These are phyloP conservation scores for Penicillium sp. DNA, from an alignment of 2,329 filamentous ascomycete genomes.

Conservation along the genomic window DNA sequence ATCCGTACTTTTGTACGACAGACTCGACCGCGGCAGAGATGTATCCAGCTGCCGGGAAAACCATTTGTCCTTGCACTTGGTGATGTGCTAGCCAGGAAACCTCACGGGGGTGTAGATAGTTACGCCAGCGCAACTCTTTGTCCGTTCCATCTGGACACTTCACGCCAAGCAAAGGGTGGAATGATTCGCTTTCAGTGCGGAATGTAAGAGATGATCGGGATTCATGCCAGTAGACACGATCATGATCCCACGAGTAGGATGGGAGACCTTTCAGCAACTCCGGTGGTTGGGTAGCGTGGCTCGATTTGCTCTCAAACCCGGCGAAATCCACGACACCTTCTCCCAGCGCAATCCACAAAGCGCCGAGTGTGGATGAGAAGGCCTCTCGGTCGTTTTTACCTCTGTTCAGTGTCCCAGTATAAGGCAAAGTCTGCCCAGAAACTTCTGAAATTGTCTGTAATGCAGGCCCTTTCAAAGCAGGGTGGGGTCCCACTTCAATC, in stretches of 20 bases:
- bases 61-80: conserved; percentile 31
- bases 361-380: conserved; percentile 18
- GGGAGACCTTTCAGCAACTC: conserved; percentile 19
- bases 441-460: conserved; percentile 28
- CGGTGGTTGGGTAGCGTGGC: background rate
- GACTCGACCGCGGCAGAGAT: conserved; percentile 31
- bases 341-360: conserved; percentile 18
- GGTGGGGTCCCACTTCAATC: conserved; percentile 39
- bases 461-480: conserved; percentile 33
- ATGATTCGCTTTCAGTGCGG: conserved; percentile 12
- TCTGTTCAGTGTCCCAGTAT: conserved; percentile 17
- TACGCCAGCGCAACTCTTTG: conserved; percentile 32
- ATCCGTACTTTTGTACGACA: conserved; percentile 12
- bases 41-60: conserved; percentile 35
- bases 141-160: conserved; percentile 19
- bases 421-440: conserved; percentile 16
- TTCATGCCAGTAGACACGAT: conserved; percentile 25
- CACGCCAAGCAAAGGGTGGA: conserved; percentile 22
- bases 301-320: conserved; percentile 6
- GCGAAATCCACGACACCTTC: conserved; percentile 18
- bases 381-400: conserved; percentile 13
- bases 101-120: conserved; percentile 31
- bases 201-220: conserved; percentile 16
- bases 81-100: conserved; percentile 38
- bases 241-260: conserved; percentile 25